Percentiles rank a stretch among this genome's conserved stretches.
Evolutionary conservation across 257 asterid species (phyloP).

Genomic region (Solanum microdontum): DNA sequence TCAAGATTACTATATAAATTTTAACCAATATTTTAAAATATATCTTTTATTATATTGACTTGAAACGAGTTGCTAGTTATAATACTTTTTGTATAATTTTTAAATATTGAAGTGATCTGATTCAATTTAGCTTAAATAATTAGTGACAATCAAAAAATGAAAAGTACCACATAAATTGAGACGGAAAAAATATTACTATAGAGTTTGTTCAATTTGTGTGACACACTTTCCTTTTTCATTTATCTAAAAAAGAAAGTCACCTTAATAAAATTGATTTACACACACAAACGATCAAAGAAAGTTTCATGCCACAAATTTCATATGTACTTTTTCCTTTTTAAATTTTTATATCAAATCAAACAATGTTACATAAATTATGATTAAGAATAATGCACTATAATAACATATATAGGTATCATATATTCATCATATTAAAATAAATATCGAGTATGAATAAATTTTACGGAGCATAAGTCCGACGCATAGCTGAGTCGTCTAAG

Average conservation of each 20-base stretch:
- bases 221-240: background rate
- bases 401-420: too few relatives aligned
- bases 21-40: background rate
- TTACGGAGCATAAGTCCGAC: background rate
- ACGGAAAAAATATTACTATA: background rate
- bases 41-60: background rate
- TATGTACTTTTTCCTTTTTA: too few relatives aligned
- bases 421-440: background rate
- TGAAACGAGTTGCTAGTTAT: background rate
- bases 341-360: background rate
- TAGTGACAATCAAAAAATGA: background rate
- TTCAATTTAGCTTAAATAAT: background rate
- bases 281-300: too few relatives aligned
- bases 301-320: background rate
- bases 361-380: background rate
- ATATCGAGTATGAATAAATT: background rate
- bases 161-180: background rate
- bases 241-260: background rate
- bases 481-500: conserved; percentile 7
- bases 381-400: background rate
- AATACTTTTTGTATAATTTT: background rate
- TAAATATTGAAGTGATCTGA: background rate
- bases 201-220: background rate
- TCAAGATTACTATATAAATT: background rate
- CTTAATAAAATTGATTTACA: too few relatives aligned